Evolutionary conservation across 2,329 filamentous ascomycete genomes (phyloP).

Genomic region (Aspergillus sp.): DNA sequence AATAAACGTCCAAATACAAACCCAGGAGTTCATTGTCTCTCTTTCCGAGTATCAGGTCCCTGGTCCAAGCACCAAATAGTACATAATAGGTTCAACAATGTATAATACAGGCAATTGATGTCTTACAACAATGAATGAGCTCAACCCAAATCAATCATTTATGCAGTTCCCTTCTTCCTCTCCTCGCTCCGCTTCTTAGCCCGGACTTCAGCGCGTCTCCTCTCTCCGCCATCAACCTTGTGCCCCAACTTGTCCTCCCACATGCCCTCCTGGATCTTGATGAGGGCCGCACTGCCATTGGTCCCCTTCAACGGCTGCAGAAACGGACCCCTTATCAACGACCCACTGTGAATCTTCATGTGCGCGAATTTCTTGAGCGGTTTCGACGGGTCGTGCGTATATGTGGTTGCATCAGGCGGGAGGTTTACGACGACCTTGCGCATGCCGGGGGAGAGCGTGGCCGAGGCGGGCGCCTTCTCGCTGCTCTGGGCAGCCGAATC

Average conservation of each 20-base stretch:
- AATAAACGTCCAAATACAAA: no score
- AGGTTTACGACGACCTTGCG: slow-evolving; percentile 61
- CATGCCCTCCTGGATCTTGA: slow-evolving; percentile 78
- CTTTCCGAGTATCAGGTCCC: not conserved
- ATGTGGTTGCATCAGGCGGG: slow-evolving; percentile 55
- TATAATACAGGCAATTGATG: not conserved
- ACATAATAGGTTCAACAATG: not conserved
- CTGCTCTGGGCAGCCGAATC: slow-evolving; percentile 25
- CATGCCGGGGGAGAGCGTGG: slow-evolving; percentile 54
- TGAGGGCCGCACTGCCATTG: slow-evolving; percentile 58
- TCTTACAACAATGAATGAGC: not conserved
- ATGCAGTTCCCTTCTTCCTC: slow-evolving; percentile 60
- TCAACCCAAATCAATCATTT: slow-evolving; percentile 3
- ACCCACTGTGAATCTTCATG: slow-evolving; percentile 66
- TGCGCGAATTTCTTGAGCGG: slow-evolving; percentile 56
- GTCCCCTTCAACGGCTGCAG: slow-evolving; percentile 65
- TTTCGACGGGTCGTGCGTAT: slow-evolving; percentile 43
- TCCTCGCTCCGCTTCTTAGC: slow-evolving; percentile 81
- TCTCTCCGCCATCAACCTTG: slow-evolving; percentile 96
- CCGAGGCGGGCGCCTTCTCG: slow-evolving; percentile 39
- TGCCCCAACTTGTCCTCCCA: slow-evolving; percentile 85
- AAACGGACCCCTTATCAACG: slow-evolving; percentile 71
- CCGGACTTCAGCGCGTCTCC: slow-evolving; percentile 77
- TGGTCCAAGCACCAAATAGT: not conserved
- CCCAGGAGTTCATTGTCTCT: no score